phyloP scores from a whole-genome alignment of 768 basidiomycete genomes.

The Lactarius pseudohatsudake region DNA sequence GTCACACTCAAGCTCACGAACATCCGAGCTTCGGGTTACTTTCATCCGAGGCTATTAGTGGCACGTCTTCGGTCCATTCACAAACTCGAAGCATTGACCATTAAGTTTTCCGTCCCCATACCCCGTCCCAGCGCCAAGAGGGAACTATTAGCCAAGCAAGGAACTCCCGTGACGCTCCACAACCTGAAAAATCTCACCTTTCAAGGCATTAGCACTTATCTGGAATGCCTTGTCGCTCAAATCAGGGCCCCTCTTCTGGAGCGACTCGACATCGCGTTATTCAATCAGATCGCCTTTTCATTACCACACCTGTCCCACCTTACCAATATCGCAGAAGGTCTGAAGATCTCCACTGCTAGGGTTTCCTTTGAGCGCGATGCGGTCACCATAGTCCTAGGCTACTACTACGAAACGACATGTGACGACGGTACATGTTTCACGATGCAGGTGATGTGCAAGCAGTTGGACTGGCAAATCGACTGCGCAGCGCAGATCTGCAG shows the following conservation, averaged over 20 bases:
- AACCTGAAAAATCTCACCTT: not conserved
- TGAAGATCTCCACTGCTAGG: not conserved
- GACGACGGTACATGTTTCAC: no score
- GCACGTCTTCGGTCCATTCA: not conserved
- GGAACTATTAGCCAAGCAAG: not conserved
- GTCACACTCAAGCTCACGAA: not conserved
- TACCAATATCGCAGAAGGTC: not conserved
- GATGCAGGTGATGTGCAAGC: not conserved
- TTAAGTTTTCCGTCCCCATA: not conserved
- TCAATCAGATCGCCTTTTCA: not conserved
- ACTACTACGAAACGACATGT: not conserved
- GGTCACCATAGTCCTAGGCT: not conserved
- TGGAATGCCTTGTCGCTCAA: not conserved
- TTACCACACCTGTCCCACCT: not conserved
- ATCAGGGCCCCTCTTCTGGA: not conserved
- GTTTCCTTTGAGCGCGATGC: not conserved
- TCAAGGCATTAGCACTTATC: not conserved
- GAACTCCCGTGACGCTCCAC: not conserved
- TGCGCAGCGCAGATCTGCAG: constrained; percentile 2
- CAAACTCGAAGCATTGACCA: not conserved
- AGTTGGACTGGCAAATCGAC: constrained; percentile 10
- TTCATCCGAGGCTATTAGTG: not conserved
- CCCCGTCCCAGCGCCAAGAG: not conserved
- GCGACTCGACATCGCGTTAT: not conserved
- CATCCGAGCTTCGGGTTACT: not conserved